Evolutionary conservation across 495 filamentous ascomycete genomes (phyloP).

Genomic region (Poronia punctata): DNA sequence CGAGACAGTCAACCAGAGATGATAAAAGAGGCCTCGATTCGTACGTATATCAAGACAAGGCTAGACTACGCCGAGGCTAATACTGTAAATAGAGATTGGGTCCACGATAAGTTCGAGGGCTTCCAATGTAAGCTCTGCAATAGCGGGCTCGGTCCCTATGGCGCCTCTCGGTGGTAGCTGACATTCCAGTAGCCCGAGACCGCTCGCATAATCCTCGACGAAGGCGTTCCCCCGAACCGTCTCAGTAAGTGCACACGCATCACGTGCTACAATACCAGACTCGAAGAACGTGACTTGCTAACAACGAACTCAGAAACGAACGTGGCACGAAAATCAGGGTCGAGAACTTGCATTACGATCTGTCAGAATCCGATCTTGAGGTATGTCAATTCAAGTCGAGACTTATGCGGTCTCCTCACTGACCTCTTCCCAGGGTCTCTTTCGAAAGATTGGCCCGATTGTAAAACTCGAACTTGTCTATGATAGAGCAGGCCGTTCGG

Average conservation of each 20-base stretch:
- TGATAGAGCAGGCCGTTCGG: conserved; percentile 85
- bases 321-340: conserved; percentile 69
- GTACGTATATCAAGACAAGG: no score
- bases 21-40: conserved; percentile 51
- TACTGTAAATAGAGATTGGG: conserved; percentile 66
- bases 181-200: conserved; percentile 34
- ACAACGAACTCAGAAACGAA: conserved; percentile 30
- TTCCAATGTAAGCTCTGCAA: conserved; percentile 30
- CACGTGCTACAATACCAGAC: background rate
- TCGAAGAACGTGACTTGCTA: conserved; percentile 8
- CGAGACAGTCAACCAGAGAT: conserved; percentile 51
- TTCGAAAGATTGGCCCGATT: conserved; percentile 69
- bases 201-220: conserved; percentile 29
- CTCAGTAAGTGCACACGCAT: conserved; percentile 38
- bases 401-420: conserved; percentile 1
- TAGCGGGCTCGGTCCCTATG: conserved; percentile 6
- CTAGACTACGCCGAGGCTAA: conserved; percentile 5
- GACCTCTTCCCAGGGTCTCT: conserved; percentile 57
- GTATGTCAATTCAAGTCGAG: conserved; percentile 37
- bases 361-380: conserved; percentile 78
- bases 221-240: conserved; percentile 42
- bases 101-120: conserved; percentile 81
- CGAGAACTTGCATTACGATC: conserved; percentile 90
- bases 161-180: conserved; percentile 16
- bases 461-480: conserved; percentile 65